Base-by-base conservation (phyloP, 2,329 filamentous ascomycete species). In the Periconia digitata region DNA sequence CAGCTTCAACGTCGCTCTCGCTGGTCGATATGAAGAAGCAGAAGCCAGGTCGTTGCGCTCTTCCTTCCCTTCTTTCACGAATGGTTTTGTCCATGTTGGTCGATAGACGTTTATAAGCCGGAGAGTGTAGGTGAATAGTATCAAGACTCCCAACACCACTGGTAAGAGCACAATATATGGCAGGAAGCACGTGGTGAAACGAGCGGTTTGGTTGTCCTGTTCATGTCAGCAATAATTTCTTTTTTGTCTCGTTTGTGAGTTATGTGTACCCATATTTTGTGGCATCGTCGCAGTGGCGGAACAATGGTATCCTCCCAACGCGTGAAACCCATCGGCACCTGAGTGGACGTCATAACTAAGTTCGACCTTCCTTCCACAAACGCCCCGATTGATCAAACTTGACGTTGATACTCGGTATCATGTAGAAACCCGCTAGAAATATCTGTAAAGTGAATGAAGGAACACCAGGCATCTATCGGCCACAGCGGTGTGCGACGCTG, bases 61-160 rank as follows among this genome's bases (percentile, higher is more conserved):
- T 32, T 62, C 56, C 43, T 66, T 63, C 10, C 53, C 46, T 51
- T 71, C 67, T 38, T 52, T 49, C 10, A 84, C 66, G 50, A 85
- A 84, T 3, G 78, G 71, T 40, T 60, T 70, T 17, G 73, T 74
- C 81, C 82, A 84, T 67, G 57, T 64, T 27, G 81, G 76, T 36
- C 72, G 67, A 58, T 66, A 69, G 5, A 53, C 46, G n/a, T 60
- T 50, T 3, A 71, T 50, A 3, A 72, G 43, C 22, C 62, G 53
- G 3, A 74, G 32, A 5, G 63, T 54, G 49, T 74, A 71, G 7
- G 54, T 55, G n/a, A 74, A 41, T 2, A 75, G 51, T n/a, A 76
- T 53, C 16, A 72, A 29, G 21, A 58, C 65, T 35, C 64, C 71
- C 15, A 75, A 39, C 5, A 71, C 45, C 8, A 67, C 66, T 35